A percentile compares a stretch with the other conserved stretches of the same genome.
These are phyloP conservation scores for Phytophthora citricola DNA, from an alignment of 352 stramenopile genomes.

Conservation along the genomic window DNA sequence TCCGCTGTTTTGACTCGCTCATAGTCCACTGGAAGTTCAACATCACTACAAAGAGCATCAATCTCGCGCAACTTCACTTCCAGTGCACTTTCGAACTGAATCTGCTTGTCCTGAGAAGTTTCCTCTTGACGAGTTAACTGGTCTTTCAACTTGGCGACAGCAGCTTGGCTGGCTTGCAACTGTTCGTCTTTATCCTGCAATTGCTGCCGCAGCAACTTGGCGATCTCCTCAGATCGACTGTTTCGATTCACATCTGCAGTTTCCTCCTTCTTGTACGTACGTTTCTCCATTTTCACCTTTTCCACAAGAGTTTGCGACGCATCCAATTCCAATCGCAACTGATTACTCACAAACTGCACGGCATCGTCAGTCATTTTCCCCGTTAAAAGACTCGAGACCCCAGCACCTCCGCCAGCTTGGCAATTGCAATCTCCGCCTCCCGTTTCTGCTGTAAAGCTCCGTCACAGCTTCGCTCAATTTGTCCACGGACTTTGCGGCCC, in stretches of 20 bases:
- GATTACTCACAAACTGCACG: conserved; percentile 41
- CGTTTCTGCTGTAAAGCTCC: conserved; percentile 55
- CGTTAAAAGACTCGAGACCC: conserved; percentile 39
- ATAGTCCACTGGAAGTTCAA: conserved; percentile 51
- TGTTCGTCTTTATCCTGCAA: conserved; percentile 43
- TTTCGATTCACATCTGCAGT: not conserved
- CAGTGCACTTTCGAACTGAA: conserved; percentile 49
- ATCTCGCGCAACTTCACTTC: conserved; percentile 66
- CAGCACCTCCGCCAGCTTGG: conserved; percentile 42
- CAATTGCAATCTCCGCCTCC: conserved; percentile 42
- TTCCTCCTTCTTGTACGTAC: conserved; percentile 14
- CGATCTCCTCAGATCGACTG: conserved; percentile 13
- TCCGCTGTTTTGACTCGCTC: conserved; percentile 58
- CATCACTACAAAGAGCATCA: conserved; percentile 53
- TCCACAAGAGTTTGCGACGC: conserved; percentile 31
- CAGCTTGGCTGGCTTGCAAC: conserved; percentile 35
- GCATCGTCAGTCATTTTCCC: conserved; percentile 40
- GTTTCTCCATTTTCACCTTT: conserved; percentile 27
- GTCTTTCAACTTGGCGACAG: conserved; percentile 49
- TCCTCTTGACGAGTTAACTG: conserved; percentile 59
- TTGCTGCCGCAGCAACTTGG: conserved; percentile 38
- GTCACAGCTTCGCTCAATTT: conserved; percentile 39
- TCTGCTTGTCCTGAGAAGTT: conserved; percentile 45
- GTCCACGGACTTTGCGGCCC: conserved; percentile 27
- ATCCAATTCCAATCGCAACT: conserved; percentile 41